A percentile compares a stretch with the other conserved stretches of the same genome.
Conservation (phyloP, 192 early-diverging fungal species). For the Diversispora epigaea region DNA sequence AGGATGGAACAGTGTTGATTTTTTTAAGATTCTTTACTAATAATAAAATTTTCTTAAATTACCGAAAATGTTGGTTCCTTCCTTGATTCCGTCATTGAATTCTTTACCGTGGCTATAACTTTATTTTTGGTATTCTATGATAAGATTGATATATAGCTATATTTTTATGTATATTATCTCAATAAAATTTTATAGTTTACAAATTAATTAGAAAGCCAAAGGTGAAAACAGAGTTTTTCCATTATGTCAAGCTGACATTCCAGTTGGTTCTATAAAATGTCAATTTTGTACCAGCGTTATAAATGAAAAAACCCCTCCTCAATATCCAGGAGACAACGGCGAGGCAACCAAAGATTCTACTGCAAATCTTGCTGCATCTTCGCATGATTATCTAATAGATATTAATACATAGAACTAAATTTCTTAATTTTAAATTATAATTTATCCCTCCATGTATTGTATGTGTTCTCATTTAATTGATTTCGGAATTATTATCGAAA, state of each 20-base stretch:
- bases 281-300: constrained; percentile 45
- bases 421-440: no score
- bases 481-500: no score
- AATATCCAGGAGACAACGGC: constrained; percentile 2
- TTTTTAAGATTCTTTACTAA: not conserved
- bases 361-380: no score
- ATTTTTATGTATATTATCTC: not conserved
- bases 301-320: constrained; percentile 44
- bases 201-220: not conserved
- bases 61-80: constrained; percentile 48
- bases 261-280: constrained; percentile 45
- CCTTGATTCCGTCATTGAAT: constrained; percentile 38
- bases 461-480: no score
- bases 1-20: constrained; percentile 39
- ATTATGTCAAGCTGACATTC: constrained; percentile 42
- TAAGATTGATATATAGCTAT: not conserved
- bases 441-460: no score
- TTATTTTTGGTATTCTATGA: constrained; percentile 40
- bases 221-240: not conserved
- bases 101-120: constrained; percentile 36
- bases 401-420: no score
- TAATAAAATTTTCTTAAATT: not conserved
- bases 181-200: constrained; percentile 13
- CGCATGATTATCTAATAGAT: no score
- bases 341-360: not conserved